phyloP scores from a whole-genome alignment of 768 basidiomycete genomes.

The Serendipita sp. region DNA sequence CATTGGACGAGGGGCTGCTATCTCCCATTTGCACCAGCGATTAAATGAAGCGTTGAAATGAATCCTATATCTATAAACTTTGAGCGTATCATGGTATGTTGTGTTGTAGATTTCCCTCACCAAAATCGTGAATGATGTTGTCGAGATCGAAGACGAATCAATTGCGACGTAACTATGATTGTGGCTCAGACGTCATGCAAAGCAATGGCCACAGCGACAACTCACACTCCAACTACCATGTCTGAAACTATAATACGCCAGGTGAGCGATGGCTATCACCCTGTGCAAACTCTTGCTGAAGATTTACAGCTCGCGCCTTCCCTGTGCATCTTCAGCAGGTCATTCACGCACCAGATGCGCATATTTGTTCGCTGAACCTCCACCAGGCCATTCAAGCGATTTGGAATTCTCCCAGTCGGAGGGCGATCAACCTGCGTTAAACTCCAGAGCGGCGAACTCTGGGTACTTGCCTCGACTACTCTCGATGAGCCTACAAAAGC shows the following conservation, averaged over 20 bases:
- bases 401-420: constrained; percentile 17
- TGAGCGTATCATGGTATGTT: too few species aligned
- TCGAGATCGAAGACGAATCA: too few species aligned
- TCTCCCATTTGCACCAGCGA: too few species aligned
- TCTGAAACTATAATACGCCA: constrained; percentile 30
- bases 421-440: constrained; percentile 17
- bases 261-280: constrained; percentile 16
- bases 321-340: constrained; percentile 56
- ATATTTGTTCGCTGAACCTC: not conserved
- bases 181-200: too few species aligned
- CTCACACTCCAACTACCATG: not conserved
- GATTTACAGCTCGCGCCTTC: constrained; percentile 34
- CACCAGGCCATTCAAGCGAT: constrained; percentile 14
- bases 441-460: constrained; percentile 13
- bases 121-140: too few species aligned
- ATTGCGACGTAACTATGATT: too few species aligned
- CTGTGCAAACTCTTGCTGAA: not conserved
- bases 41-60: too few species aligned
- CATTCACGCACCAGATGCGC: constrained; percentile 11
- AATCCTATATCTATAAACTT: too few species aligned
- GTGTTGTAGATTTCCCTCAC: too few species aligned
- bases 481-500: not conserved
- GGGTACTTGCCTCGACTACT: constrained; percentile 1
- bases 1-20: too few species aligned
- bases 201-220: not conserved